A percentile compares a stretch with the other conserved stretches of the same genome.
These are phyloP conservation scores for Tricholoma terreum DNA, from an alignment of 768 basidiomycete genomes.

Conservation along the genomic window DNA sequence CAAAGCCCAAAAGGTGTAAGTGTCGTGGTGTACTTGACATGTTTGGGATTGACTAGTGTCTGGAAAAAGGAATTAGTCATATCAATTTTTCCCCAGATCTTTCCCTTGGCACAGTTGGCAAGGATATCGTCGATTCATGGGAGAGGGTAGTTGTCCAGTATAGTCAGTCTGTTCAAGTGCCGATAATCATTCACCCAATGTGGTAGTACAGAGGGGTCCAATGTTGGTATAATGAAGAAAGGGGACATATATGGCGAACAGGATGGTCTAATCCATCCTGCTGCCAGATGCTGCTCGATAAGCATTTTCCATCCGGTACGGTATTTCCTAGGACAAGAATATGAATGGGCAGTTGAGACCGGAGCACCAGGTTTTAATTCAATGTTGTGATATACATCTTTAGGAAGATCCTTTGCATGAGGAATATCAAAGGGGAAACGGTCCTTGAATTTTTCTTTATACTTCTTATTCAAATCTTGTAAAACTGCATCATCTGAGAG, in stretches of 20 bases:
- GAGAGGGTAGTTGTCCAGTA: constrained; percentile 20
- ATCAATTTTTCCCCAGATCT: no score
- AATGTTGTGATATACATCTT: neutral
- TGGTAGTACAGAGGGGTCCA: constrained; percentile 22
- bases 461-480: neutral
- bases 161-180: constrained; percentile 23
- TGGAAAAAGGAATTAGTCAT: constrained; percentile 23
- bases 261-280: constrained; percentile 28
- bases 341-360: no score
- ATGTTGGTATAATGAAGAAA: constrained; percentile 36
- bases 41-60: constrained; percentile 25
- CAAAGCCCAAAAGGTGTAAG: constrained; percentile 34
- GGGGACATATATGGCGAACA: constrained; percentile 29
- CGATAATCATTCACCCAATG: constrained; percentile 34
- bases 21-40: constrained; percentile 32
- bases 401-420: neutral
- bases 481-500: neutral
- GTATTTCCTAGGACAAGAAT: no score
- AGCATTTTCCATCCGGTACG: no score
- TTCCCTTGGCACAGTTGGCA: no score
- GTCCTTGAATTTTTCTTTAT: neutral
- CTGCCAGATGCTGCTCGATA: constrained; percentile 20
- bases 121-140: constrained; percentile 19
- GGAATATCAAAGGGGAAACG: neutral
- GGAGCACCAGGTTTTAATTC: neutral